Conservation (phyloP, 2,329 filamentous ascomycete genomes). For the Alternaria dauci region DNA sequence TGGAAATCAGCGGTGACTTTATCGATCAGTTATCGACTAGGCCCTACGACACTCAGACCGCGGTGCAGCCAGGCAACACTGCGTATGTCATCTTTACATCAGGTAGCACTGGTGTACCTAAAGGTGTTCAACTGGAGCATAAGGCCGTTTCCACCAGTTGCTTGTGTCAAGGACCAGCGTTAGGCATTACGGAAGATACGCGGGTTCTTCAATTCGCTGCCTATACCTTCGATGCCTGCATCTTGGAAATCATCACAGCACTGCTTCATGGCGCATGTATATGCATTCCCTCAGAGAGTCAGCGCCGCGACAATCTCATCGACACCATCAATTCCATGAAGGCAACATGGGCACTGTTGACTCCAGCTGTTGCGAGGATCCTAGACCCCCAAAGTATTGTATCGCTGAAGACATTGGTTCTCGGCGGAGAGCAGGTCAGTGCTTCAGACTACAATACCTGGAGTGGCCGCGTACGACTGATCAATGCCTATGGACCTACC, state of each 20-base stretch:
- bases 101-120: conserved; percentile 54
- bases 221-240: conserved; percentile 43
- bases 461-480: neutral
- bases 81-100: conserved; percentile 65
- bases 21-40: too few relatives aligned
- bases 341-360: conserved; percentile 53
- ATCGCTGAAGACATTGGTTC: conserved; percentile 50
- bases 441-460: neutral
- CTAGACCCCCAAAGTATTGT: conserved; percentile 54
- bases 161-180: neutral
- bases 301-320: conserved; percentile 59
- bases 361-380: conserved; percentile 62
- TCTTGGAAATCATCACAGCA: neutral
- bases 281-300: conserved; percentile 62
- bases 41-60: too few relatives aligned
- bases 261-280: conserved; percentile 54
- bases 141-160: conserved; percentile 53
- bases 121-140: conserved; percentile 69
- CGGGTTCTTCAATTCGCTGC: conserved; percentile 31
- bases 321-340: conserved; percentile 39
- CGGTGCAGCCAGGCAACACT: neutral
- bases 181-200: neutral
- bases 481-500: conserved; percentile 12
- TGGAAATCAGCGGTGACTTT: too few relatives aligned
- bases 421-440: conserved; percentile 48